Base-by-base conservation (phyloP, 768 basidiomycete genomes). In the Rhizopogon roseolus region DNA sequence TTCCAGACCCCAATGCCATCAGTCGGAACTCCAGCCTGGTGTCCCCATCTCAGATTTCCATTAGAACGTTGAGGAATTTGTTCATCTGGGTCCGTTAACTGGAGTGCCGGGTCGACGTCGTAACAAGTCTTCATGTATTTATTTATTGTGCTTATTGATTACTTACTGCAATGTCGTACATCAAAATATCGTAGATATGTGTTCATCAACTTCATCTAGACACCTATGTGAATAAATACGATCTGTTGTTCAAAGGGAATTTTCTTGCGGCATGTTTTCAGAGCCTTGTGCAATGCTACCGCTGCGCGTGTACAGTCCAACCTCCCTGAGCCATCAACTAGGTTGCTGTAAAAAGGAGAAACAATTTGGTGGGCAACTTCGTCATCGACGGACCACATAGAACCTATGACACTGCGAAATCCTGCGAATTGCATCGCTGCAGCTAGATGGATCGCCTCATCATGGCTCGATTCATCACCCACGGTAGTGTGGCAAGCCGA, bases 401-500 rank as follows among this genome's bases (percentile, higher is more conserved):
- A 63, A 13, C 54, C 62, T 3, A 64, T 41, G 2, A 63, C 62
- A 32, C 63, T 56, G 28, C 50, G 57, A 53, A 50, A 64, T 10
- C 63, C 63, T 5, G 60, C 57, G 7, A 57, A 46, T 10, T 63
- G 52, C 60, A 64, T 59, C 11, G 57, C 62, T n/a, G 63, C 60
- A 5, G 63, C 60, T 14, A 64, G 56, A 54, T 64, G 63, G 5
- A 61, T 44, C 3, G 52, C 48, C 38, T 64, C 63, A 25, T 62
- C 64, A 0, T 61, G 60, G 6, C 50, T 50, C 37, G 37, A 32
- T n/a, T 37, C 49, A 27, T 63, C 42, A 10, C 62, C 59, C 13
- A 49, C 55, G 4, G 63, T 61, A n/a, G 63, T 64, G 28, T 62
- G 57, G 37, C 63, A 64, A 6, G 63, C 63, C 22, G 63, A 62